A percentile compares a stretch with the other conserved stretches of the same genome.
These are phyloP conservation scores for Solanum lignicaule DNA, from an alignment of 257 asterid genomes.

Conservation along the genomic window DNA sequence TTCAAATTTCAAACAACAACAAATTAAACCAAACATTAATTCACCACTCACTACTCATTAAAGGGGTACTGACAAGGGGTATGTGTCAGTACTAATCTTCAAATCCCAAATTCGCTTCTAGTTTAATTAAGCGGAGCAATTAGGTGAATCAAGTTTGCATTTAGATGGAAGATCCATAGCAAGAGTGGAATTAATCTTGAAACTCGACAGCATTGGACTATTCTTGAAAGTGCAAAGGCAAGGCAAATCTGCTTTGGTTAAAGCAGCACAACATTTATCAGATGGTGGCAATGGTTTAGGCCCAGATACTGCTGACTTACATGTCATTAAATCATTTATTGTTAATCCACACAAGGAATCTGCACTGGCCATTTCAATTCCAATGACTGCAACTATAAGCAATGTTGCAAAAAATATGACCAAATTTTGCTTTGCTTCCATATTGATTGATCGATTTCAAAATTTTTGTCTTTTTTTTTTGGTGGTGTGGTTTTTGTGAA, in stretches of 20 bases:
- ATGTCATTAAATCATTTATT: constrained; percentile 3
- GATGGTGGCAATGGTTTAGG: neutral
- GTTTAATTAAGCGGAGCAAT: neutral
- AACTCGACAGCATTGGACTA: neutral
- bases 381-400: neutral
- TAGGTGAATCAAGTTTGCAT: neutral
- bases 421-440: constrained; percentile 1
- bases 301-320: constrained; percentile 6
- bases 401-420: neutral
- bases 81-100: neutral
- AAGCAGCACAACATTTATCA: constrained; percentile 2
- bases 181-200: neutral
- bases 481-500: neutral
- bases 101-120: neutral
- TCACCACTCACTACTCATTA: neutral
- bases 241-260: neutral
- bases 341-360: constrained; percentile 1
- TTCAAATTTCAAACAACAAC: neutral
- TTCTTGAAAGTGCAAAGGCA: constrained; percentile 10
- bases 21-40: neutral
- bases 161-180: constrained; percentile 10
- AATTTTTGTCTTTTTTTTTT: neutral
- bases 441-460: neutral
- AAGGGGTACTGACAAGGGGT: neutral
- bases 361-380: neutral